phyloP scores from a whole-genome alignment of 441 rosid species.

The Bruguiera hainesii region DNA sequence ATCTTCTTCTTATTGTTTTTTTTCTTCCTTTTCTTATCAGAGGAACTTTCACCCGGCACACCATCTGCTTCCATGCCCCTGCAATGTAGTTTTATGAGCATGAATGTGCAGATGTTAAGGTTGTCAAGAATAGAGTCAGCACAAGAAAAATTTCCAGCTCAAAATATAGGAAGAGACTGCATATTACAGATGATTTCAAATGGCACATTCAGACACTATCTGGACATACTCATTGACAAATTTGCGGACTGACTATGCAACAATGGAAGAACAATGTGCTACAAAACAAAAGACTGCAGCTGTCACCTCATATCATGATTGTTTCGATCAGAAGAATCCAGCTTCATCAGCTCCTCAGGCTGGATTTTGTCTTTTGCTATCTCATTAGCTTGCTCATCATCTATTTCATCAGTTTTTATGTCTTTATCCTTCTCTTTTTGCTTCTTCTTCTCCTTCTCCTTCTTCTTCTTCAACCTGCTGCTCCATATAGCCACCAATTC shows the following conservation, averaged over 20 bases:
- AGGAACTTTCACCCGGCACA: slow-evolving; percentile 33
- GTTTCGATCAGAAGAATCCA: slow-evolving; percentile 27
- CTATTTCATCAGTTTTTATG: slow-evolving; percentile 20
- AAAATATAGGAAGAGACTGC: too few species aligned
- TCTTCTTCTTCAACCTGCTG: slow-evolving; percentile 42
- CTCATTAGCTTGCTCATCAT: slow-evolving; percentile 21
- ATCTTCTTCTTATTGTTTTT: slow-evolving; percentile 57
- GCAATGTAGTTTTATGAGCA: slow-evolving; percentile 13
- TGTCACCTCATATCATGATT: slow-evolving; percentile 33
- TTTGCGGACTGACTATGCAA: background rate
- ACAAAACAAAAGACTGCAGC: slow-evolving; percentile 12
- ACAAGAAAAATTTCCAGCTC: too few species aligned
- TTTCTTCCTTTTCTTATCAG: slow-evolving; percentile 56
- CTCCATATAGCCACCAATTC: slow-evolving; percentile 19
- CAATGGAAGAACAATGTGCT: background rate
- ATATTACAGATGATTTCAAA: too few species aligned
- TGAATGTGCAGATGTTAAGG: background rate
- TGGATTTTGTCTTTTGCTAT: slow-evolving; percentile 25
- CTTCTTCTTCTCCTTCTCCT: slow-evolving; percentile 65
- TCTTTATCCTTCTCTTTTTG: slow-evolving; percentile 41
- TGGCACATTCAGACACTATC: background rate
- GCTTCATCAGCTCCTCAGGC: slow-evolving; percentile 36
- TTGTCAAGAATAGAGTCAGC: too few species aligned
- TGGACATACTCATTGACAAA: background rate
- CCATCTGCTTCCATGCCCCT: slow-evolving; percentile 33